These are phyloP conservation scores for Pilobolus umbonatus DNA, from an alignment of 192 early-diverging fungal species.

Conservation along the genomic window DNA sequence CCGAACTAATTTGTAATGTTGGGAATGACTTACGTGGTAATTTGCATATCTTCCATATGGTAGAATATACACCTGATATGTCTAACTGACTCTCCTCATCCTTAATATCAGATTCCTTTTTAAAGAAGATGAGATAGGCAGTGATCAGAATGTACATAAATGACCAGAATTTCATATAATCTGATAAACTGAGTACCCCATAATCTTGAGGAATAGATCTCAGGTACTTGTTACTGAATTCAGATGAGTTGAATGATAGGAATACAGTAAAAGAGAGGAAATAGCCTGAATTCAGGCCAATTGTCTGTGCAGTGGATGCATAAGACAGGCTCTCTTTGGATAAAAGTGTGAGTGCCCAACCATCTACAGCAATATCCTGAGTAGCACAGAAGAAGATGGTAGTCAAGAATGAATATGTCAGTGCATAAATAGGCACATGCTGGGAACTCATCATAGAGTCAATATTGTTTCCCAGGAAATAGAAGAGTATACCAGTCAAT, in stretches of 20 bases:
- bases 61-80: slow-evolving; percentile 72
- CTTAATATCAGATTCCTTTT: slow-evolving; percentile 52
- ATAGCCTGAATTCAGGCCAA: slow-evolving; percentile 93
- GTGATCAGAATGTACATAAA: slow-evolving; percentile 83
- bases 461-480: slow-evolving; percentile 74
- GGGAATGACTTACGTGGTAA: slow-evolving; percentile 60
- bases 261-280: slow-evolving; percentile 97
- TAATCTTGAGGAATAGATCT: slow-evolving; percentile 58
- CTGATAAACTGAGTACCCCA: slow-evolving; percentile 76
- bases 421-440: slow-evolving; percentile 54
- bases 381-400: slow-evolving; percentile 95
- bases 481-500: slow-evolving; percentile 70
- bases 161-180: slow-evolving; percentile 94
- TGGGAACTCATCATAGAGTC: slow-evolving; percentile 51
- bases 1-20: not conserved
- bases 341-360: slow-evolving; percentile 92
- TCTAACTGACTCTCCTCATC: slow-evolving; percentile 55
- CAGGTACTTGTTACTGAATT: slow-evolving; percentile 94
- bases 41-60: slow-evolving; percentile 85
- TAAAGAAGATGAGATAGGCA: slow-evolving; percentile 74
- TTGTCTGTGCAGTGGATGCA: slow-evolving; percentile 93
- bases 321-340: slow-evolving; percentile 89
- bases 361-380: slow-evolving; percentile 76
- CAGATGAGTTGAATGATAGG: slow-evolving; percentile 89
- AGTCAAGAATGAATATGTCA: slow-evolving; percentile 75